Evolutionary conservation across 73 alveolate species (phyloP).

Genomic region (Symbiodinium pilosum): DNA sequence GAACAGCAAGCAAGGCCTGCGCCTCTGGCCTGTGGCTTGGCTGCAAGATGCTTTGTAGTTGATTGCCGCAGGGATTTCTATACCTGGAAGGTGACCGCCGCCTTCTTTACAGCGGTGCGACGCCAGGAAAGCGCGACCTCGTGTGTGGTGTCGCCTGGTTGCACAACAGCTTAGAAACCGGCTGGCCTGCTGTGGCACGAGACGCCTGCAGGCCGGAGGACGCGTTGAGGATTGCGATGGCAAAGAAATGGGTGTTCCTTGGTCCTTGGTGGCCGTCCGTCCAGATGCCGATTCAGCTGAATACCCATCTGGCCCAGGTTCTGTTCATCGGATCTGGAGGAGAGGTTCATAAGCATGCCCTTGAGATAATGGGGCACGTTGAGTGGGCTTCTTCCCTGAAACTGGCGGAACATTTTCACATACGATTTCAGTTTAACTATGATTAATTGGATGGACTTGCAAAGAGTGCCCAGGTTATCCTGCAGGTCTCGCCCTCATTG

Average conservation of each 20-base stretch:
- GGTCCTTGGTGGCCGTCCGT: background rate
- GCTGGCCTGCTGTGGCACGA: too few relatives aligned
- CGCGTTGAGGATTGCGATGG: constrained; percentile 80
- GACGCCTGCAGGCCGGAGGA: constrained; percentile 35
- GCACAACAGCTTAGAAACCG: background rate
- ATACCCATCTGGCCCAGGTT: too few relatives aligned
- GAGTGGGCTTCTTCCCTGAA: constrained; percentile 39
- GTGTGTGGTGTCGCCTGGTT: constrained; percentile 26
- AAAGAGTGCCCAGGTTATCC: constrained; percentile 56
- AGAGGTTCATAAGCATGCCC: constrained; percentile 82
- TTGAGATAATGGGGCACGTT: constrained; percentile 80
- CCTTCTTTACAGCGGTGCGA: constrained; percentile 36
- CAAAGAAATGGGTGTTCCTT: constrained; percentile 24
- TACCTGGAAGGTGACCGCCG: constrained; percentile 41
- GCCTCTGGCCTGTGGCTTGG: constrained; percentile 50
- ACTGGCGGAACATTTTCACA: too few relatives aligned
- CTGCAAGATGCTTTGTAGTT: background rate
- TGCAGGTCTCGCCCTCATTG: background rate
- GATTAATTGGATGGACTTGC: too few relatives aligned
- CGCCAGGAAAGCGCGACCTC: constrained; percentile 64
- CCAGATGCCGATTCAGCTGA: too few relatives aligned
- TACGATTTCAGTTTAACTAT: too few relatives aligned
- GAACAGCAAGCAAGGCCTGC: constrained; percentile 63
- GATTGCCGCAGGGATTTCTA: background rate
- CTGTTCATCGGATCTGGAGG: constrained; percentile 48